These are phyloP conservation scores for Nicotiana tomentosiformis DNA, from an alignment of 257 asterid species.

Conservation along the genomic window DNA sequence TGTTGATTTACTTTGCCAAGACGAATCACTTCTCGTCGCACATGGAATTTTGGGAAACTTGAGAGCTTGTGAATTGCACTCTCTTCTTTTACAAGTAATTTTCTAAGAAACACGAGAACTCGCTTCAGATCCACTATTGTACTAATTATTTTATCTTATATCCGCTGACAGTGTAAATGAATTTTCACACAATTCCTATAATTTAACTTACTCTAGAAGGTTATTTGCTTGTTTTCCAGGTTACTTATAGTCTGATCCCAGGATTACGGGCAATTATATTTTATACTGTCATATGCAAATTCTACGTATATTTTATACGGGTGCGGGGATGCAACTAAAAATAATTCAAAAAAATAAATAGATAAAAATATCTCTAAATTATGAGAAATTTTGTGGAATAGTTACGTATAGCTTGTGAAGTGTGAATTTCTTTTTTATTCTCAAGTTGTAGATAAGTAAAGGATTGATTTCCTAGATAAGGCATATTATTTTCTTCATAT, in stretches of 20 bases:
- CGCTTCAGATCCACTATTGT: neutral
- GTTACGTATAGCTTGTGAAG: too few relatives aligned
- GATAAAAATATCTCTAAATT: too few relatives aligned
- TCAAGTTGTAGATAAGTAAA: too few relatives aligned
- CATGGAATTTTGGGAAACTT: conserved; percentile 30
- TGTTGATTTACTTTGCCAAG: conserved; percentile 16
- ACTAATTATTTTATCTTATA: neutral
- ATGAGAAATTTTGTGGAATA: too few relatives aligned
- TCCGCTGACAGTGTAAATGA: neutral
- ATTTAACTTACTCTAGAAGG: neutral
- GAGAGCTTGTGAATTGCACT: conserved; percentile 3
- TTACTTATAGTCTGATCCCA: neutral
- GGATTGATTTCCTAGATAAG: too few relatives aligned
- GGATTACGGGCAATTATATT: neutral
- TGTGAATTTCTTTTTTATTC: too few relatives aligned
- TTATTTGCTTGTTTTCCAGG: neutral
- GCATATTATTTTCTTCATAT: too few relatives aligned
- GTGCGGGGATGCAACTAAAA: too few relatives aligned
- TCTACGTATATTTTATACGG: too few relatives aligned
- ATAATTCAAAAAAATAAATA: too few relatives aligned
- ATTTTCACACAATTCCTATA: neutral
- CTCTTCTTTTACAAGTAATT: conserved; percentile 1
- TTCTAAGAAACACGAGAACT: conserved; percentile 4
- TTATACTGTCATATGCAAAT: neutral
- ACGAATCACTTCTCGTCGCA: neutral